Evolutionary conservation across 352 stramenopile species (phyloP), one percentile per base, ranked within the genome.

Genomic region (Phytopythium vexans): DNA sequence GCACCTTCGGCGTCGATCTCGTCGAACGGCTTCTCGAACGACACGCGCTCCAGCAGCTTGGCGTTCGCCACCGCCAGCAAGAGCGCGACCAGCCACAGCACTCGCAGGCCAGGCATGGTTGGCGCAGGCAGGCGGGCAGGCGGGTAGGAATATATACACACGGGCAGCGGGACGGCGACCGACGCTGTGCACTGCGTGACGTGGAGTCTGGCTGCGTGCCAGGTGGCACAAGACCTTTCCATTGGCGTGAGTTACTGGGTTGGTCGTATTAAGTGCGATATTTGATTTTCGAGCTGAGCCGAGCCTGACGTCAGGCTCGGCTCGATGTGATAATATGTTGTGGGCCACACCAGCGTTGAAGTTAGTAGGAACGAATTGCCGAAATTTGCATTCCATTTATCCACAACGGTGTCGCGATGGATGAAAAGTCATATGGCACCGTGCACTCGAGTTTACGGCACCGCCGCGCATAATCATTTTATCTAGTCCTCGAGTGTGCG

Each of bases 1-100:
- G 70, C 56, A 8, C 82, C 82, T 3, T 89, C 74, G 38, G 68
- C 52, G 41, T 74, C 68, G 50, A 94, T 87, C 42, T 64, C 57
- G 59, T 94, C 81, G 51, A 92, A 94, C 1, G 84, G 84, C 52
- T 94, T 92, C 35, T 82, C 64, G 55, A 94, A 92, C 15, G 82
- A 89, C 8, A 88, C 64, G 32, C 68, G 52, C 39, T 69, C 43
- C 39, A 89, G 58, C 15, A 70, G 66, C 60, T 74, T 82, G 9
- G 55, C 72, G 38, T 41, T 52, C 34, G 41, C 44, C 15, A 75
- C 33, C 14, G 69, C 51, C 31, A 58, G 50, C n/a, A 46, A 54
- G 37, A 48, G 49, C 8, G 58, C 62, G 40, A 66, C 34, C 43
- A 83, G 35, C 33, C 64, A 31, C 27, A 60, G 41, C 34, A 54